A percentile compares a stretch with the other conserved stretches of the same genome.
phyloP scores from a whole-genome alignment of 225 moss, liverwort and hornwort genomes.

The Takakia lepidozioides region DNA sequence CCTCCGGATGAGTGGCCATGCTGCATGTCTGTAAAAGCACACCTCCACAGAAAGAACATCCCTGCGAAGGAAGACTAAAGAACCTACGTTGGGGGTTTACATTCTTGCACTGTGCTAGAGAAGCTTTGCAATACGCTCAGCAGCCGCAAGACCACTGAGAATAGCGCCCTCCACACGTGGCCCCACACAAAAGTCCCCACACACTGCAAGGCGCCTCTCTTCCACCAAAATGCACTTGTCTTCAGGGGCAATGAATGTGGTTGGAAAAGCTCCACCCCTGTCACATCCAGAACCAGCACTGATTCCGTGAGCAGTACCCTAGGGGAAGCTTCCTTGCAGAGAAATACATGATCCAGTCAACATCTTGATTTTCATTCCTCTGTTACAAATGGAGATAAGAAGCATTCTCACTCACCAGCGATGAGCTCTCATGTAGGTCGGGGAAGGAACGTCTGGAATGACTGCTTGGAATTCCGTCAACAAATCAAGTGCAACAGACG shows the following conservation, averaged over 20 bases:
- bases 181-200: conserved; percentile 80
- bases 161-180: conserved; percentile 78
- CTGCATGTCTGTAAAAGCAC: too few species aligned
- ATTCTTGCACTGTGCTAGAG: too few species aligned
- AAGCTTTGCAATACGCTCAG: conserved; percentile 28
- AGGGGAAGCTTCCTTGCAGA: too few species aligned
- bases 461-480: conserved; percentile 63
- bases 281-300: not conserved
- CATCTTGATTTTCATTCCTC: too few species aligned
- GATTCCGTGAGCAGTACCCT: not conserved
- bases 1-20: too few species aligned
- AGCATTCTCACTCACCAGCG: conserved; percentile 80
- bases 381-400: too few species aligned
- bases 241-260: conserved; percentile 34
- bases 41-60: too few species aligned
- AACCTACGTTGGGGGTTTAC: too few species aligned
- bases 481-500: conserved; percentile 59
- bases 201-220: conserved; percentile 46
- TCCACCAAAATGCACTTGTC: conserved; percentile 47
- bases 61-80: too few species aligned
- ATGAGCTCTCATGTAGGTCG: conserved; percentile 67
- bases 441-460: conserved; percentile 49
- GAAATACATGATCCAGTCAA: too few species aligned
- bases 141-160: conserved; percentile 65
- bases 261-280: conserved; percentile 97